Percentiles rank a stretch among this genome's conserved stretches.
These are phyloP conservation scores for Psilocybe cubensis DNA, from an alignment of 768 basidiomycete species.

Conservation along the genomic window DNA sequence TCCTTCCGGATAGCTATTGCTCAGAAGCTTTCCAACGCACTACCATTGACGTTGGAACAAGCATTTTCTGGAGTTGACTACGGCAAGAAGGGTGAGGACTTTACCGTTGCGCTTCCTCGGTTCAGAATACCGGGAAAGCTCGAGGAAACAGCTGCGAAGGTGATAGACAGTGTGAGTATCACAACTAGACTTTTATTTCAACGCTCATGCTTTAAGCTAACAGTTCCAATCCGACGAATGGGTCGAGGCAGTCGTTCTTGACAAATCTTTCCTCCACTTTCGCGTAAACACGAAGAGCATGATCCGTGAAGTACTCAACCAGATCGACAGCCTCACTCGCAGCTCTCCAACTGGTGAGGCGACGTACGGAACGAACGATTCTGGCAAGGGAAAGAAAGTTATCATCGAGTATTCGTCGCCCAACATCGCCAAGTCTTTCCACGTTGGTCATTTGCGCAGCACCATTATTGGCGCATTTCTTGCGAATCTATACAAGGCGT, in stretches of 20 bases:
- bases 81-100: constrained; percentile 93
- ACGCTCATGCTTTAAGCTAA: background rate
- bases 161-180: constrained; percentile 67
- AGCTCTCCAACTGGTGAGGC: constrained; percentile 57
- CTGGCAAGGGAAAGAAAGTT: constrained; percentile 80
- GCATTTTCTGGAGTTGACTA: constrained; percentile 87
- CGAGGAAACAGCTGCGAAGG: constrained; percentile 73
- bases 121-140: constrained; percentile 86
- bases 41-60: constrained; percentile 74
- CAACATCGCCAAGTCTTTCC: constrained; percentile 98
- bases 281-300: constrained; percentile 68
- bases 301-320: constrained; percentile 67
- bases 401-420: constrained; percentile 94
- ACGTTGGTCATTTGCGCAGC: constrained; percentile 93
- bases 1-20: constrained; percentile 84
- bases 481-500: constrained; percentile 86
- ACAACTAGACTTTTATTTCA: constrained; percentile 4
- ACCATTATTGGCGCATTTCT: constrained; percentile 98
- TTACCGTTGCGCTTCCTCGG: constrained; percentile 87
- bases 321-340: constrained; percentile 76
- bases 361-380: constrained; percentile 79
- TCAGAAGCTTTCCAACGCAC: constrained; percentile 63
- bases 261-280: constrained; percentile 86
- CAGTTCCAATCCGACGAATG: constrained; percentile 88
- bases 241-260: constrained; percentile 67